Evolutionary conservation across 371 early-diverging fungal genomes (phyloP).

Genomic region (Haplosporangium sp.): DNA sequence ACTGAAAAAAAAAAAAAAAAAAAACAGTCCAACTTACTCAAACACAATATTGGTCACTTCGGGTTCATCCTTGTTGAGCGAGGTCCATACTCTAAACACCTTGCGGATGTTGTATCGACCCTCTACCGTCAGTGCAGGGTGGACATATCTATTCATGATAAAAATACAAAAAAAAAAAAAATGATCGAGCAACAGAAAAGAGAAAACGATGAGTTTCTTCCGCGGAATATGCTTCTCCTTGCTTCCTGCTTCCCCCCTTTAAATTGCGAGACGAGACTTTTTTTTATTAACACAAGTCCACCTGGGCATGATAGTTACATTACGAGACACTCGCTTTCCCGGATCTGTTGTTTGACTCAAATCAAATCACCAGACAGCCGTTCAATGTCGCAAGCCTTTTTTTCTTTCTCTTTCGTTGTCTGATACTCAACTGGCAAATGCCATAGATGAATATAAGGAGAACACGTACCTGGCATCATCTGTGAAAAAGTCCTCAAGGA

Average conservation of each 20-base stretch:
- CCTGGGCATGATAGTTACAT: too few species aligned
- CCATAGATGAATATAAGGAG: too few species aligned
- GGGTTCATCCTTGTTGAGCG: constrained; percentile 67
- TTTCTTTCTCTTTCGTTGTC: too few species aligned
- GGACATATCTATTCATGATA: constrained; percentile 42
- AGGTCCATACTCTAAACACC: constrained; percentile 72
- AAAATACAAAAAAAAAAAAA: not conserved
- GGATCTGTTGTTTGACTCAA: too few species aligned
- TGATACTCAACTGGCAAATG: too few species aligned
- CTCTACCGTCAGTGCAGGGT: constrained; percentile 68
- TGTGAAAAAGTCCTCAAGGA: constrained; percentile 54
- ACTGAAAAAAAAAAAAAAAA: not conserved
- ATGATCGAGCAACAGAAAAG: not conserved
- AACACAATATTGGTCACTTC: constrained; percentile 67
- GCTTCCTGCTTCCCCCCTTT: too few species aligned
- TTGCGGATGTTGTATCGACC: constrained; percentile 70
- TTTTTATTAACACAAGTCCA: too few species aligned
- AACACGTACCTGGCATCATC: constrained; percentile 52
- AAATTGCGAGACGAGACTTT: too few species aligned
- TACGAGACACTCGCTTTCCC: too few species aligned
- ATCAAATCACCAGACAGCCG: too few species aligned
- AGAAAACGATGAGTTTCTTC: not conserved
- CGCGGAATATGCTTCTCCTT: not conserved
- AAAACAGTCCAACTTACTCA: constrained; percentile 48
- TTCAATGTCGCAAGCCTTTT: too few species aligned